A percentile compares a stretch with the other conserved stretches of the same genome.
These are phyloP conservation scores for Oryza officinalis DNA, from an alignment of 176 grass and related monocot species.

Conservation along the genomic window DNA sequence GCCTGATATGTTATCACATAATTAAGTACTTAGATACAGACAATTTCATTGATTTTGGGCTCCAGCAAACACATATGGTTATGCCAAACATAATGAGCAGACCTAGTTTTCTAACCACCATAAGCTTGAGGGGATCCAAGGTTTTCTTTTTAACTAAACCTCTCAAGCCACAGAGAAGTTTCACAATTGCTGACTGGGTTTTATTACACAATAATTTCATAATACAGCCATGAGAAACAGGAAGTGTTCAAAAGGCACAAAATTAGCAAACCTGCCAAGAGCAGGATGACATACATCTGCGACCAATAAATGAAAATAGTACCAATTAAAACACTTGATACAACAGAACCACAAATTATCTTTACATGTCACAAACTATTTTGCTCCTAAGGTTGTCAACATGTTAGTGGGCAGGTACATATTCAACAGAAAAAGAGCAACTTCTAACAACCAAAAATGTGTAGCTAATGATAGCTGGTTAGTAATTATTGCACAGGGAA, in stretches of 20 bases:
- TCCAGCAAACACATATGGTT: conserved; percentile 10
- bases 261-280: conserved; percentile 9
- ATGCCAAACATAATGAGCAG: not conserved
- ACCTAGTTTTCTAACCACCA: not conserved
- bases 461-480: conserved; percentile 26
- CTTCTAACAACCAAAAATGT: conserved; percentile 7
- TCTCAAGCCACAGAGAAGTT: conserved; percentile 4
- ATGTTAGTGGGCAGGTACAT: conserved; percentile 25
- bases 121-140: not conserved
- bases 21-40: not conserved
- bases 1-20: not conserved
- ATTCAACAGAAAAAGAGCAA: not conserved
- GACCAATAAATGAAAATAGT: not conserved
- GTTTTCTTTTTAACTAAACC: conserved; percentile 21
- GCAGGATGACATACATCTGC: not conserved
- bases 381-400: not conserved
- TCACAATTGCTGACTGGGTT: not conserved
- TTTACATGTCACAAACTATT: not conserved
- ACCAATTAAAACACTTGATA: not conserved
- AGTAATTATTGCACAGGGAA: conserved; percentile 3
- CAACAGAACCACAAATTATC: not conserved
- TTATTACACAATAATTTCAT: conserved; percentile 15
- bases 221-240: not conserved
- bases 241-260: not conserved
- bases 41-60: conserved; percentile 7